These are phyloP conservation scores for Leccinum subgranulosum DNA, from an alignment of 768 basidiomycete genomes.

Conservation along the genomic window DNA sequence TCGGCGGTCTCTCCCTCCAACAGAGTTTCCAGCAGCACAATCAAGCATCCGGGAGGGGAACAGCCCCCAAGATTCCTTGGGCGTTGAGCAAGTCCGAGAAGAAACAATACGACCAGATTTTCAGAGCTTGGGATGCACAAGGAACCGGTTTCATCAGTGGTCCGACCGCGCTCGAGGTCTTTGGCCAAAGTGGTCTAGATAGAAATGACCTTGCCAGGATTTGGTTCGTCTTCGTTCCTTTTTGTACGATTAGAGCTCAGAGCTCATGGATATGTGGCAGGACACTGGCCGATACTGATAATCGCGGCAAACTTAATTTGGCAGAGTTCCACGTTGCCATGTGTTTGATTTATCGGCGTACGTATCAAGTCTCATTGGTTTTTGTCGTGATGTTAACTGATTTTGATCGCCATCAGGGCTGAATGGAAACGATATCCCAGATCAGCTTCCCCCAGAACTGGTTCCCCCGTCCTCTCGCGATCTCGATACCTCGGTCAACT, in stretches of 20 bases:
- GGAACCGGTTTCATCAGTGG: conserved; percentile 85
- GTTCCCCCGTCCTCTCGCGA: conserved; percentile 89
- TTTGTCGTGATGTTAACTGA: neutral
- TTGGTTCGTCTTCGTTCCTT: conserved; percentile 57
- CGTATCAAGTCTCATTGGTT: conserved; percentile 31
- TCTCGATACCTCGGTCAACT: conserved; percentile 84
- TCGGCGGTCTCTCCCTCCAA: conserved; percentile 57
- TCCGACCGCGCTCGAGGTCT: conserved; percentile 82
- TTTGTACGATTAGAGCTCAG: neutral
- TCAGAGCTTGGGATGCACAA: conserved; percentile 91
- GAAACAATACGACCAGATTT: conserved; percentile 95
- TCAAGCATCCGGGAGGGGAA: conserved; percentile 63
- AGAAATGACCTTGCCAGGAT: conserved; percentile 90
- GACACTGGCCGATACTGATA: conserved; percentile 89
- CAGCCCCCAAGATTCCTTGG: conserved; percentile 78
- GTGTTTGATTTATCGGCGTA: conserved; percentile 96
- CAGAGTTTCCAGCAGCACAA: conserved; percentile 89
- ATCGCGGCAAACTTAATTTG: conserved; percentile 92
- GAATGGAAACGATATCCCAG: conserved; percentile 90
- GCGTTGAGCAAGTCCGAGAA: conserved; percentile 84
- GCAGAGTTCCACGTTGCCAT: conserved; percentile 98
- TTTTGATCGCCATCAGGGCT: conserved; percentile 51
- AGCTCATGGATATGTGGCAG: conserved; percentile 36
- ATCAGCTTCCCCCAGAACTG: conserved; percentile 82
- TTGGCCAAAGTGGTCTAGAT: conserved; percentile 87